Percentiles rank a stretch among this genome's conserved stretches.
Evolutionary conservation across 2,329 filamentous ascomycete genomes (phyloP).

Genomic region (Calonectria hawksworthii): DNA sequence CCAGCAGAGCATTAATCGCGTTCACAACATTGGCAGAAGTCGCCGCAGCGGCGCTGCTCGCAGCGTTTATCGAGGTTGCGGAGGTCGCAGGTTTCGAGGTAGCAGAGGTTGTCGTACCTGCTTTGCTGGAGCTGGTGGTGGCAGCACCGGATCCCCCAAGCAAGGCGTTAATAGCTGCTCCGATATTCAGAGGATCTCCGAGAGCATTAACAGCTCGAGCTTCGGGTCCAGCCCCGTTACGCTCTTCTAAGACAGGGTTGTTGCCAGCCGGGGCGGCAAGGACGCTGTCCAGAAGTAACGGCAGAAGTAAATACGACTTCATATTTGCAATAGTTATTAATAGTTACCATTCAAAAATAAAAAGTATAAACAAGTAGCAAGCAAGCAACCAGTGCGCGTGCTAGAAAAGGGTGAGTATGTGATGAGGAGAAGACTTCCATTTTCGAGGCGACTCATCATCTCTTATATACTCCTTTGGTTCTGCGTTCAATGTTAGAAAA

Average conservation of each 20-base stretch:
- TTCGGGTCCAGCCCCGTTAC: not conserved
- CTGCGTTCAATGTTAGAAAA: not conserved
- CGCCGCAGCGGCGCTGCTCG: not conserved
- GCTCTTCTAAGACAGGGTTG: not conserved
- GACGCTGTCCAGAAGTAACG: not conserved
- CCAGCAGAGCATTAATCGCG: not conserved
- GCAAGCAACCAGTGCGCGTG: slow-evolving; percentile 11
- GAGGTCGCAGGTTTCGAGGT: not conserved
- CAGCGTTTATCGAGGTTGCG: not conserved
- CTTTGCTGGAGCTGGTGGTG: not conserved
- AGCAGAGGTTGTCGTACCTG: not conserved
- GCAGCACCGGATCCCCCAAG: not conserved
- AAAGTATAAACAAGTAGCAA: slow-evolving; percentile 8
- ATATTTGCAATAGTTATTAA: slow-evolving; percentile 15
- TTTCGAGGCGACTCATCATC: not conserved
- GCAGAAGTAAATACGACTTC: slow-evolving; percentile 4
- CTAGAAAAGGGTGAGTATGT: not conserved
- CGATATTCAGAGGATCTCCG: not conserved
- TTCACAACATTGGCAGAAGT: not conserved
- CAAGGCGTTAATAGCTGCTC: not conserved
- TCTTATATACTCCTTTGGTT: not conserved
- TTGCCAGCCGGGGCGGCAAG: not conserved
- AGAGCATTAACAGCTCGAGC: slow-evolving; percentile 1
- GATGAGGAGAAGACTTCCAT: not conserved
- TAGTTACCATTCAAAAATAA: slow-evolving; percentile 1